Evolutionary conservation across 108 stramenopile species (phyloP), one percentile per base, ranked within the genome.

Genomic region (Epithemia pelagica): DNA sequence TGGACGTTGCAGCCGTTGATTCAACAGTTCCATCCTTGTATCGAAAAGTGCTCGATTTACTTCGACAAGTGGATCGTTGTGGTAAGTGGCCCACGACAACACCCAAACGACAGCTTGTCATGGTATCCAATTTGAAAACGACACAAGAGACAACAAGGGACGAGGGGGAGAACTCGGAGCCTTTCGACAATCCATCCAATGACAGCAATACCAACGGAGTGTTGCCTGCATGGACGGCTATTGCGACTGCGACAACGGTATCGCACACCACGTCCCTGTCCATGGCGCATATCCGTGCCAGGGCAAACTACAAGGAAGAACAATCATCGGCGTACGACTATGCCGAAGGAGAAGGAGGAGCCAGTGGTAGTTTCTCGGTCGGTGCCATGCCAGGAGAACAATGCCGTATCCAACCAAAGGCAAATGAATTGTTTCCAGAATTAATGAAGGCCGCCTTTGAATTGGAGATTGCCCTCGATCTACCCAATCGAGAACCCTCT

Each of bases 401-500:
- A n/a, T 77, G 82, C 61, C 37, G 37, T 15, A 75, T 62, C 52
- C 88, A 87, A 55, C 91, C 91, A 15, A 89, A 88, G 64, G 88
- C 72, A 3, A 97, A 98, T 69, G 52, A 73, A 19, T 55, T 92
- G 33, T 98, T 97, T 68, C 95, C 97, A 2, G 95, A 96, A 28
- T 74, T 98, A n/a, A 78, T 88, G 31, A 67, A 74, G 52, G 86
- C 95, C 24, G 92, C 89, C 23, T 97, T 96, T 73, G 84, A 82
- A 25, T 78, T 98, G 30, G 90, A 92, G 65, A 61, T 62, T 24
- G 81, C 75, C 24, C 56, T 98, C 10, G 73, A 70, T 33, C 26
- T 28, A 19, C 93, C 95, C 10, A 67, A 90, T 30, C 71, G 96
- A 30, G 80, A 80, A 33, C 94, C 94, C n/a, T 91, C 90, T 62